phyloP scores from a whole-genome alignment of 73 alveolate species.

The Tetrahymena malaccensis region DNA sequence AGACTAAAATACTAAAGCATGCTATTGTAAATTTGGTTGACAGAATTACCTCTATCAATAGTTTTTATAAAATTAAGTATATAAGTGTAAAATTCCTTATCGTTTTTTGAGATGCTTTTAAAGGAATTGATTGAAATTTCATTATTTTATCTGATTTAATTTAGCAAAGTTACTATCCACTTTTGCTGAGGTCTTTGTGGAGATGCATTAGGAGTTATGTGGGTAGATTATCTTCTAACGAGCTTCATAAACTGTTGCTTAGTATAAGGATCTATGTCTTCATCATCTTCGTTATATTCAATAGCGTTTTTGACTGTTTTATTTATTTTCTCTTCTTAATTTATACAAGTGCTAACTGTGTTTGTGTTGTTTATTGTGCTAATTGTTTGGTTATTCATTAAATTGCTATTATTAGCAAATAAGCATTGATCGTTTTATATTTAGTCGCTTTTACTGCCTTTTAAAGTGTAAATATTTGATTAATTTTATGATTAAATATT shows the following conservation, averaged over 20 bases:
- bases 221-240: background rate
- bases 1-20: background rate
- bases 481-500: background rate
- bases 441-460: background rate
- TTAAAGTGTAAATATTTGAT: background rate
- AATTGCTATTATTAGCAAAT: background rate
- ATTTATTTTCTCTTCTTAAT: background rate
- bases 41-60: background rate
- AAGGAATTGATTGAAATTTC: background rate
- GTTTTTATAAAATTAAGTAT: background rate
- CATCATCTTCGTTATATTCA: background rate
- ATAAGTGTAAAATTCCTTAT: background rate
- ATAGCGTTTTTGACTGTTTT: background rate
- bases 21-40: background rate
- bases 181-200: background rate
- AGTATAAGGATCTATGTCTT: background rate
- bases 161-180: background rate
- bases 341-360: background rate
- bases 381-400: background rate
- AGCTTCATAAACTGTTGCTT: background rate
- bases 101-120: background rate
- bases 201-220: background rate
- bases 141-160: background rate
- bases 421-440: background rate
- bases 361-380: background rate